Evolutionary conservation across 1,284 basidiomycete genomes (phyloP).

Genomic region (Golubevia pallescens): DNA sequence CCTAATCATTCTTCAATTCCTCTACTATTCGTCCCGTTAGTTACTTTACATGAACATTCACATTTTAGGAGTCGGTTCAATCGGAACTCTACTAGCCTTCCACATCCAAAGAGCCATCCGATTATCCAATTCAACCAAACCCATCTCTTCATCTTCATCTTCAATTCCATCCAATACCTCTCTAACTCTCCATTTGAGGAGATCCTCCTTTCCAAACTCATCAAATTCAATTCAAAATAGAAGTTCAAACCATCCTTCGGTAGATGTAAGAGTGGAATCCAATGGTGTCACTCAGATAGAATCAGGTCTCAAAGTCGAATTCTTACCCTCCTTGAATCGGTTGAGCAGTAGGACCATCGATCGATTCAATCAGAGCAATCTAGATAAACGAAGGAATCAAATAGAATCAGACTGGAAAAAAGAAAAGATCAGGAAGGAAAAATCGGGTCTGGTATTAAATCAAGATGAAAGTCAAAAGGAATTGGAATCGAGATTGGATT

Average conservation of each 20-base stretch:
- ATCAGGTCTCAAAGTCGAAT: slow-evolving; percentile 22
- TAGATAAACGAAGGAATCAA: slow-evolving; percentile 15
- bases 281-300: slow-evolving; percentile 51
- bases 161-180: slow-evolving; percentile 17
- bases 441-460: slow-evolving; percentile 12
- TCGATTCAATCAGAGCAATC: slow-evolving; percentile 17
- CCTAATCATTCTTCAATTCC: no score
- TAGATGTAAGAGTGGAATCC: slow-evolving; percentile 32
- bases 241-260: neutral
- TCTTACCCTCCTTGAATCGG: slow-evolving; percentile 14
- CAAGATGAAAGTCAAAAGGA: slow-evolving; percentile 9
- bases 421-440: slow-evolving; percentile 19
- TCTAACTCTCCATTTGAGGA: slow-evolving; percentile 20
- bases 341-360: slow-evolving; percentile 66
- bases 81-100: slow-evolving; percentile 55
- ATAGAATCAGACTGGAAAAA: slow-evolving; percentile 9
- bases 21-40: no score
- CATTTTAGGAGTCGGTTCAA: slow-evolving; percentile 55
- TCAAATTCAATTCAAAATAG: neutral
- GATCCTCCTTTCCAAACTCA: neutral
- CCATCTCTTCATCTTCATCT: neutral
- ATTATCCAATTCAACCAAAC: neutral
- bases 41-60: slow-evolving; percentile 58
- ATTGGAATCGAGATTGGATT: slow-evolving; percentile 12
- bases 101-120: slow-evolving; percentile 29